Evolutionary conservation across 352 stramenopile genomes (phyloP).

Genomic region (Globisporangium emineosum): DNA sequence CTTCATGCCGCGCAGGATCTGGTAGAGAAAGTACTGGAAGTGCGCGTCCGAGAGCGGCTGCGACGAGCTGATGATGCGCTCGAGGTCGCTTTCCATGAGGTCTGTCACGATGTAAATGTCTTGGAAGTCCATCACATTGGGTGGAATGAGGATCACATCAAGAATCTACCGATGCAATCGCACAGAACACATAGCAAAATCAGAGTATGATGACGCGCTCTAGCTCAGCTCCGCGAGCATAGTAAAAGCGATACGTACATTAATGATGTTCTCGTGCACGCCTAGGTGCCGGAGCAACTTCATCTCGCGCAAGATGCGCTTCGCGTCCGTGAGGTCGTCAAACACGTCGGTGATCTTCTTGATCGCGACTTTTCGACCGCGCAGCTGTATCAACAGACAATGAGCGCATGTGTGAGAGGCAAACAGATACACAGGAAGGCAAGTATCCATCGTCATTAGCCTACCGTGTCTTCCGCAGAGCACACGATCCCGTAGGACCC

Average conservation of each 20-base stretch:
- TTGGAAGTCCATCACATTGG: conserved; percentile 82
- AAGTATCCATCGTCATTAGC: not conserved
- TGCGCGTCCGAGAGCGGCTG: conserved; percentile 84
- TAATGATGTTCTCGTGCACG: conserved; percentile 91
- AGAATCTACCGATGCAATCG: conserved; percentile 48
- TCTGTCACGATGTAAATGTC: conserved; percentile 92
- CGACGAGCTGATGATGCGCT: conserved; percentile 89
- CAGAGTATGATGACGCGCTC: not conserved
- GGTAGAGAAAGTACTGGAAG: conserved; percentile 90
- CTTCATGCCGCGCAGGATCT: conserved; percentile 94
- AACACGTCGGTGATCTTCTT: conserved; percentile 94
- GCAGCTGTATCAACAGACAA: conserved; percentile 36
- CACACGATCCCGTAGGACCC: conserved; percentile 93
- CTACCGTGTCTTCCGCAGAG: conserved; percentile 88
- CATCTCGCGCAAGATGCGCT: conserved; percentile 92
- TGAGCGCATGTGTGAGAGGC: not conserved
- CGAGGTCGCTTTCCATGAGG: conserved; percentile 91
- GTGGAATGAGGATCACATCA: conserved; percentile 77
- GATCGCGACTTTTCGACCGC: conserved; percentile 85
- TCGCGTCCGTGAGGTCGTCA: conserved; percentile 90
- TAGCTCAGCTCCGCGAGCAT: not conserved
- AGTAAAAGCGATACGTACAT: conserved; percentile 29
- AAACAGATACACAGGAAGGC: not conserved
- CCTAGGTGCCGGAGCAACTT: conserved; percentile 90
- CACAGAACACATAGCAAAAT: not conserved